phyloP scores from a whole-genome alignment of 305 asterid genomes.

The Andrographis paniculata region DNA sequence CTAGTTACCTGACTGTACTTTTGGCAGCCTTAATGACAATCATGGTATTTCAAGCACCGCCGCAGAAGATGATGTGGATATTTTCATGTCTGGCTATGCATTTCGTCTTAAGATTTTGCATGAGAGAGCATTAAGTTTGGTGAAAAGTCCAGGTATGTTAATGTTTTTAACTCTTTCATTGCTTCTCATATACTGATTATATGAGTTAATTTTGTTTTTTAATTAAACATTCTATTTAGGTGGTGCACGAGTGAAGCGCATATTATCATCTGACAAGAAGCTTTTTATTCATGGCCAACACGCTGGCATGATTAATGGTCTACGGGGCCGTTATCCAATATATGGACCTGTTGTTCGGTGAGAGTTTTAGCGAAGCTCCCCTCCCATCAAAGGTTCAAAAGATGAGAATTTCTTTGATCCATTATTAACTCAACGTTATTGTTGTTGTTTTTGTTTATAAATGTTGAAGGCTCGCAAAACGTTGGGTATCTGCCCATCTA shows the following conservation, averaged over 20 bases:
- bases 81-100: constrained; percentile 86
- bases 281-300: constrained; percentile 76
- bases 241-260: constrained; percentile 43
- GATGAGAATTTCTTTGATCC: not conserved
- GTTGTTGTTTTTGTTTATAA: constrained; percentile 9
- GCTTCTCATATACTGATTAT: constrained; percentile 14
- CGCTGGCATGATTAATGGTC: constrained; percentile 83
- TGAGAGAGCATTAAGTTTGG: constrained; percentile 79
- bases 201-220: constrained; percentile 1
- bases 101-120: constrained; percentile 91
- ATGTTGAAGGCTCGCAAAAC: constrained; percentile 84
- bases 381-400: constrained; percentile 7
- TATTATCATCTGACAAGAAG: constrained; percentile 56
- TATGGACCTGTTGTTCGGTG: constrained; percentile 87
- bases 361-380: constrained; percentile 18
- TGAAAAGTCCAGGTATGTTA: constrained; percentile 46
- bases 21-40: constrained; percentile 66
- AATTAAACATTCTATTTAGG: constrained; percentile 28
- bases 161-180: constrained; percentile 15
- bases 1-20: constrained; percentile 23
- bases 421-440: not conserved
- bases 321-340: constrained; percentile 79
- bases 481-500: constrained; percentile 95
- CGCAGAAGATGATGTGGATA: constrained; percentile 81
- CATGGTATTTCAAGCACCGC: constrained; percentile 63